Evolutionary conservation across 805 yeast genomes (phyloP), one percentile per base, ranked within the genome.

Genomic region (Starmerella apicola): DNA sequence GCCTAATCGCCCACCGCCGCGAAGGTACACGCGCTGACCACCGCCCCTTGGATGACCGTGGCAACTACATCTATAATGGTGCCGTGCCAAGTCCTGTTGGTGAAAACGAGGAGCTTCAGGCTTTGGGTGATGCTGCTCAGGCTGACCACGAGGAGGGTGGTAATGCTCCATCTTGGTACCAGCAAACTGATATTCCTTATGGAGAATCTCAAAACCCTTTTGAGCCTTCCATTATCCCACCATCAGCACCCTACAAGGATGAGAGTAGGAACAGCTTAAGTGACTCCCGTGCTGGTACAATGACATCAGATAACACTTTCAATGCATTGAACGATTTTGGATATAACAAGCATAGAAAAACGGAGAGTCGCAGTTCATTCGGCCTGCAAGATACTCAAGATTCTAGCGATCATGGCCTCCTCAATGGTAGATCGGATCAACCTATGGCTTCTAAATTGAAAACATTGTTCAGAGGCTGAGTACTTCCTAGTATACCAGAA

Each of bases 11-110:
- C 1, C 66, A 77, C 50, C 76, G 86, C 25, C 82, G 79, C 65
- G 83, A 83, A 57, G 95, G 95, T 21, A 95, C 83, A 60, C 72
- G 91, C 59, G 81, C 81, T 58, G 82, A 81, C 37, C 51, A 48
- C 24, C 91, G 93, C 10, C 93, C 94, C 9, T 77, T 68, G 53
- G 96, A 86, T 61, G 95, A 86, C 59, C 76, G 96, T 71, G 76
- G 84, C 18, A 83, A 95, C 8, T 86, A 86, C 75, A 54, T 60
- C 33, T 16, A 30, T 18, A 26, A n/a, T 32, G 34, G 22, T 8
- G 31, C 15, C 6, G n/a, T n/a, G n/a, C n/a, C n/a, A n/a, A n/a
- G n/a, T n/a, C 9, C 9, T 9, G 32, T 37, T 29, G 48, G 48
- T 31, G 55, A 48, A 12, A 58, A 55, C 30, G 62, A 54, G 31